Evolutionary conservation across 2,329 filamentous ascomycete species (phyloP).

Genomic region (Dothidotthia symphoricarpi): DNA sequence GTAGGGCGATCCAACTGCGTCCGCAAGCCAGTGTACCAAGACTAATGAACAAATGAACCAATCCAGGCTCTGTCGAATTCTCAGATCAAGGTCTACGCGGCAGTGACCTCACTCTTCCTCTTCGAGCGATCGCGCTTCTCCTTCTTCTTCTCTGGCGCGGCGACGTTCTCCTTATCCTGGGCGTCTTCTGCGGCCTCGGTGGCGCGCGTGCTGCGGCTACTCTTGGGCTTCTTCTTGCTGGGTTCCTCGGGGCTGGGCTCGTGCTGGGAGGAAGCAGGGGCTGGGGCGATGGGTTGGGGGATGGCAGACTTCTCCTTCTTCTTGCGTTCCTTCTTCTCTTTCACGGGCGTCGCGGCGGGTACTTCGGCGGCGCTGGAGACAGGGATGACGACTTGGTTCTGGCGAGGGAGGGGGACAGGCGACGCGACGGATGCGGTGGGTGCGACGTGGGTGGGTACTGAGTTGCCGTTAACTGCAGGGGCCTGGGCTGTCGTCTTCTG

Average conservation of each 20-base stretch:
- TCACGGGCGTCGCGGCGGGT: constrained; percentile 6
- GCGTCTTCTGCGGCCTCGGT: constrained; percentile 28
- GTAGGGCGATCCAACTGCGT: too few species aligned
- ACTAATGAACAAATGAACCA: too few species aligned
- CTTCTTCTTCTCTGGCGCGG: constrained; percentile 22
- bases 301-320: constrained; percentile 29
- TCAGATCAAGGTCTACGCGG: constrained; percentile 24
- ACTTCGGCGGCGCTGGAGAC: constrained; percentile 14
- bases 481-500: constrained; percentile 34
- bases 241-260: constrained; percentile 33
- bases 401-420: constrained; percentile 27
- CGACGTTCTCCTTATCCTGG: constrained; percentile 24
- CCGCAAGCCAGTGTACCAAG: too few species aligned
- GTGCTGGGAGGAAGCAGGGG: constrained; percentile 19
- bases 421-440: constrained; percentile 18
- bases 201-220: constrained; percentile 33
- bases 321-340: constrained; percentile 36
- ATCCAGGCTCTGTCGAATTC: too few species aligned
- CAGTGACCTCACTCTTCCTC: constrained; percentile 34
- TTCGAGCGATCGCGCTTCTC: constrained; percentile 38
- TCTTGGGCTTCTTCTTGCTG: constrained; percentile 39
- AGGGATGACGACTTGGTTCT: constrained; percentile 14
- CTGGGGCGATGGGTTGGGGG: constrained; percentile 28
- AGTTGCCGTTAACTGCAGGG: constrained; percentile 24
- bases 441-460: constrained; percentile 14